Base-by-base conservation (phyloP, 2,329 filamentous ascomycete species). In the Neoscytalidium dimidiatum region DNA sequence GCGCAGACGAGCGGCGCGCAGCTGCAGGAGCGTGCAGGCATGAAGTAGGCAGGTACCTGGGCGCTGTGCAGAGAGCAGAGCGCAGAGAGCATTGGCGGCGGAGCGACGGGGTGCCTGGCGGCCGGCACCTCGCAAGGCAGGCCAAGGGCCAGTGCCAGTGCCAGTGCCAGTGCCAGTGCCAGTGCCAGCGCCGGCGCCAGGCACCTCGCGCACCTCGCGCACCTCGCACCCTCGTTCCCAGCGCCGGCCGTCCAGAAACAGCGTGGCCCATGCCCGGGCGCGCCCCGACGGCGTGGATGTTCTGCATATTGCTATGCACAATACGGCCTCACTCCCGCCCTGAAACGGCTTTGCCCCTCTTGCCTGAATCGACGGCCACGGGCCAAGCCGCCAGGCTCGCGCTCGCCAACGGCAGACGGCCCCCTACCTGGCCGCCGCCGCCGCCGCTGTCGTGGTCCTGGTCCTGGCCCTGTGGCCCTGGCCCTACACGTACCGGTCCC, bases 341-440 rank as follows among this genome's bases (percentile, higher is more conserved):
- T 58, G 53, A 58, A 58, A 58, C 53, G 53, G 35, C 23, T n/a
- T 8, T 56, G 53, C 53, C 53, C 53, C 53, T 58, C 53, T 26
- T 58, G 35, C 53, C 53, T 58, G 53, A 58, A 58, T 58, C 53
- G 53, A 58, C 23, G 29, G 7, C 28, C 17, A n/a, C 28, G 28
- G 33, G 13, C 52, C 52, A 57, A 28, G 52, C 13, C 52, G 19
- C 33, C 19, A 31, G n/a, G n/a, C 19, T 41, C n/a, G n/a, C n/a
- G n/a, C n/a, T n/a, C n/a, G n/a, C n/a, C n/a, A n/a, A n/a, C n/a
- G n/a, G n/a, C n/a, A n/a, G n/a, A 52, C 44, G 44, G 44, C 44
- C 44, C 44, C 44, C 44, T 48, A 48, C 44, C 21, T 8, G n/a
- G n/a, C n/a, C n/a, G n/a, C n/a, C n/a, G n/a, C n/a, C n/a, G n/a